Evolutionary conservation across 257 asterid genomes (phyloP).

Genomic region (Solanum tarapatanum): DNA sequence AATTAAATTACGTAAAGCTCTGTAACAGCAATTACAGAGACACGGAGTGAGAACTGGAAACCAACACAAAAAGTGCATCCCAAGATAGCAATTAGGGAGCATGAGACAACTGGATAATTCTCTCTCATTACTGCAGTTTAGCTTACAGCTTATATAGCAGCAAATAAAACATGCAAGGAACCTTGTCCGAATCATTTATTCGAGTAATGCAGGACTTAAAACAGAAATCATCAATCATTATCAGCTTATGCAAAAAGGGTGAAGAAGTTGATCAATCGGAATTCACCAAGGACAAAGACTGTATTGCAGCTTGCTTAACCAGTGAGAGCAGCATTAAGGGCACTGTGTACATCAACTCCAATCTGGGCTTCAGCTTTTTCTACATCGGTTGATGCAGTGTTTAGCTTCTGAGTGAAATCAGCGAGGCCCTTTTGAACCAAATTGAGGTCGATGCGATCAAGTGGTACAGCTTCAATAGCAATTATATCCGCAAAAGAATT

Average conservation of each 20-base stretch:
- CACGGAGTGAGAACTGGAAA: neutral
- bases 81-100: neutral
- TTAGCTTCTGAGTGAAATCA: conserved; percentile 65
- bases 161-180: neutral
- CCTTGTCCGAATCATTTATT: neutral
- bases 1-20: neutral
- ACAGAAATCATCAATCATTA: neutral
- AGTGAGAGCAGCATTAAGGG: conserved; percentile 77
- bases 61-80: neutral
- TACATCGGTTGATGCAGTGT: conserved; percentile 57
- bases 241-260: neutral
- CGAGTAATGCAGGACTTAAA: neutral
- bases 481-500: conserved; percentile 67
- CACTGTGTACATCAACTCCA: conserved; percentile 79
- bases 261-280: neutral
- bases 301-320: conserved; percentile 20
- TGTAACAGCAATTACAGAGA: neutral
- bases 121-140: neutral
- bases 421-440: conserved; percentile 66
- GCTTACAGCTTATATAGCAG: neutral
- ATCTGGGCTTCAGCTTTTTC: conserved; percentile 95
- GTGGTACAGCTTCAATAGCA: conserved; percentile 67
- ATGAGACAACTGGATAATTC: neutral
- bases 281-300: neutral
- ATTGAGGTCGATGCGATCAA: conserved; percentile 51